Percentiles rank a stretch among this genome's conserved stretches.
Conservation (phyloP, 805 yeast genomes). For the Jamesozyma lodderae region DNA sequence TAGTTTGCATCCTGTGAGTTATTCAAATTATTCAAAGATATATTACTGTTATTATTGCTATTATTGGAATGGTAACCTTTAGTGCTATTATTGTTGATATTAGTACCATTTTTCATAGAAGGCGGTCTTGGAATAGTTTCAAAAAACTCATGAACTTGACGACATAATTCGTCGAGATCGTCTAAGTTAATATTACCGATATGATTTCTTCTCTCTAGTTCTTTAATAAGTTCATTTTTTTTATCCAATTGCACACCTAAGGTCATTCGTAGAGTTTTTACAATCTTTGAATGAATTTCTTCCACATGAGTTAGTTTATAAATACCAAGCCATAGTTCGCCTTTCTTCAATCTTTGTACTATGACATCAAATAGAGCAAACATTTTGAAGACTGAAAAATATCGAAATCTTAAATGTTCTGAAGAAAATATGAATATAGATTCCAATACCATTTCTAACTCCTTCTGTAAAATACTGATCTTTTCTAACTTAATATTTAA, state of each 20-base stretch:
- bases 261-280: slow-evolving; percentile 20
- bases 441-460: slow-evolving; percentile 20
- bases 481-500: slow-evolving; percentile 14
- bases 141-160: slow-evolving; percentile 5
- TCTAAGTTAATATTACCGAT: slow-evolving; percentile 8
- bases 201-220: slow-evolving; percentile 15
- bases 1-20: too few relatives aligned
- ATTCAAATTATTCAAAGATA: neutral
- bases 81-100: neutral
- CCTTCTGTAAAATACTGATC: slow-evolving; percentile 17
- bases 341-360: slow-evolving; percentile 23
- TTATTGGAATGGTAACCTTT: neutral
- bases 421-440: slow-evolving; percentile 20
- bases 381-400: slow-evolving; percentile 27
- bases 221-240: slow-evolving; percentile 12
- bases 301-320: slow-evolving; percentile 12
- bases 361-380: slow-evolving; percentile 25
- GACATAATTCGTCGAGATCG: slow-evolving; percentile 8
- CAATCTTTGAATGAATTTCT: slow-evolving; percentile 16
- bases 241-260: slow-evolving; percentile 20
- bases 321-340: slow-evolving; percentile 21
- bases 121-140: slow-evolving; percentile 5
- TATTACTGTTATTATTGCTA: neutral
- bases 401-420: slow-evolving; percentile 22
- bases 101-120: neutral